Evolutionary conservation across 1,139 yeast genomes (phyloP).

Genomic region (Geotrichum reessii): DNA sequence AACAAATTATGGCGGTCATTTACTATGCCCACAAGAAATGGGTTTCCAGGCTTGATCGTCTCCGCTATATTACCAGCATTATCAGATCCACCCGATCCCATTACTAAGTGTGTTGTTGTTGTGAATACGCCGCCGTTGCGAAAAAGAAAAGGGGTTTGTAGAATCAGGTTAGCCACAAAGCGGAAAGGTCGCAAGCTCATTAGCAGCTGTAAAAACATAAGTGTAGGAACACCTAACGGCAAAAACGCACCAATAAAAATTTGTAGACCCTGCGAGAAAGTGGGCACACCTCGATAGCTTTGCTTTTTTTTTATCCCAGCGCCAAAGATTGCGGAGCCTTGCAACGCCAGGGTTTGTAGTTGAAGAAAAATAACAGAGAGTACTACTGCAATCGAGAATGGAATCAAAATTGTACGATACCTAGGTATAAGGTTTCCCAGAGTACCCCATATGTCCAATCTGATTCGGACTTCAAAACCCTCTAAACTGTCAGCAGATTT

Average conservation of each 20-base stretch:
- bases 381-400: constrained; percentile 33
- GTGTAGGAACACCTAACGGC: constrained; percentile 13
- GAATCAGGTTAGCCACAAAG: constrained; percentile 20
- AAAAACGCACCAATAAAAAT: constrained; percentile 29
- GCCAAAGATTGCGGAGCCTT: neutral
- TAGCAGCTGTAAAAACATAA: constrained; percentile 22
- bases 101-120: neutral
- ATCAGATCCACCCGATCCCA: constrained; percentile 16
- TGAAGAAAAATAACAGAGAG: constrained; percentile 27
- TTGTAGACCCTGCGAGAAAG: constrained; percentile 48
- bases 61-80: constrained; percentile 18
- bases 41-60: constrained; percentile 19
- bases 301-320: constrained; percentile 19
- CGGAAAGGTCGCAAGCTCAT: constrained; percentile 23
- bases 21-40: constrained; percentile 27
- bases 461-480: constrained; percentile 24
- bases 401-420: constrained; percentile 34
- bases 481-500: neutral
- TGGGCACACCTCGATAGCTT: constrained; percentile 41
- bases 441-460: constrained; percentile 34
- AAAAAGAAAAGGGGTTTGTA: constrained; percentile 13
- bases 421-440: constrained; percentile 35
- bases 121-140: constrained; percentile 11
- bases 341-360: constrained; percentile 13
- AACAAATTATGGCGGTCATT: constrained; percentile 33